Percentiles rank a stretch among this genome's conserved stretches.
These are phyloP conservation scores for Scedosporium apiospermum DNA, from an alignment of 2,329 filamentous ascomycete genomes.

Conservation along the genomic window DNA sequence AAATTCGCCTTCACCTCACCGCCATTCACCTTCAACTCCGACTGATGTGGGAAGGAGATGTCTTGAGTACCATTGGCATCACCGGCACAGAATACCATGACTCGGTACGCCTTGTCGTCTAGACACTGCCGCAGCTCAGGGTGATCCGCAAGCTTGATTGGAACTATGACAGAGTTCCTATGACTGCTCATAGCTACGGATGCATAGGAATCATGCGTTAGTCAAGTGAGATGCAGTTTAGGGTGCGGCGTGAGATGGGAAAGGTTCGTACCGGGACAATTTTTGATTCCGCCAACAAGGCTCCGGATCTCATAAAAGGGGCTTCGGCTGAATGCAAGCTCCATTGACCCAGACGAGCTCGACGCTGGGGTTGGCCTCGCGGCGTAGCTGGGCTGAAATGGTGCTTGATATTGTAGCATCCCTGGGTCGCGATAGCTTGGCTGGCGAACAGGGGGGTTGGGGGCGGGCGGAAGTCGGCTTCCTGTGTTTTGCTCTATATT, in stretches of 20 bases:
- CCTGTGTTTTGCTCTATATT: background rate
- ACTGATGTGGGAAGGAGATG: slow-evolving; percentile 82
- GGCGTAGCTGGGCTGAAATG: background rate
- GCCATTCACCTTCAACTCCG: slow-evolving; percentile 83
- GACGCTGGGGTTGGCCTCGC: background rate
- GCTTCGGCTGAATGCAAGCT: slow-evolving; percentile 51
- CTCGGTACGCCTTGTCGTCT: slow-evolving; percentile 50
- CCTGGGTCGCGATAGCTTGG: background rate
- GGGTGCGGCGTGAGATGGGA: background rate
- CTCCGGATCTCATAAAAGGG: slow-evolving; percentile 73
- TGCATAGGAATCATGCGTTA: slow-evolving; percentile 10
- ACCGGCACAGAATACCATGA: slow-evolving; percentile 77
- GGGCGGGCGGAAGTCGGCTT: background rate
- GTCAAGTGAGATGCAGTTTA: slow-evolving; percentile 8
- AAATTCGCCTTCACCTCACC: slow-evolving; percentile 88
- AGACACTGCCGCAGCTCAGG: slow-evolving; percentile 45
- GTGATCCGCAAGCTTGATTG: slow-evolving; percentile 39
- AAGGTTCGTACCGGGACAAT: slow-evolving; percentile 60
- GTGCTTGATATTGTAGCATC: background rate
- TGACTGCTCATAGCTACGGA: slow-evolving; percentile 48
- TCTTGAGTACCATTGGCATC: slow-evolving; percentile 59
- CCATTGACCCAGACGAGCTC: background rate
- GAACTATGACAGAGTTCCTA: slow-evolving; percentile 35
- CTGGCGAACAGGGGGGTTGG: background rate
- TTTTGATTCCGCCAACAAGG: slow-evolving; percentile 53